A percentile compares a stretch with the other conserved stretches of the same genome.
These are phyloP conservation scores for Pisolithus tinctorius DNA, from an alignment of 768 basidiomycete genomes.

Conservation along the genomic window DNA sequence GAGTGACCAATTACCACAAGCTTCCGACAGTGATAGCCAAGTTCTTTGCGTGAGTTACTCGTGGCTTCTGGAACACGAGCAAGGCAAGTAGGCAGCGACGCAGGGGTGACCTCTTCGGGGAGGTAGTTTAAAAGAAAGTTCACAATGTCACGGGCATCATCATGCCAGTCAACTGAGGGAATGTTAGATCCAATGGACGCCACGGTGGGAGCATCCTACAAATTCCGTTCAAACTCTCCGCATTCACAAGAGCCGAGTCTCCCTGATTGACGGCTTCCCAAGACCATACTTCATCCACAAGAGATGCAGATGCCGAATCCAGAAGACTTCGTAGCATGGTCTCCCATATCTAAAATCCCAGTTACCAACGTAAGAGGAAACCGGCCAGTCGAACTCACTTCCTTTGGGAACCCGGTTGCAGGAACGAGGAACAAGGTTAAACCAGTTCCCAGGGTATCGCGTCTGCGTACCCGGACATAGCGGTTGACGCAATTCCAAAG, in stretches of 20 bases:
- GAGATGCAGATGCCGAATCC: conserved; percentile 27
- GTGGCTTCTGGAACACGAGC: conserved; percentile 38
- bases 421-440: conserved; percentile 74
- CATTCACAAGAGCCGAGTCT: conserved; percentile 73
- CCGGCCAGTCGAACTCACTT: too few relatives aligned
- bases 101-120: conserved; percentile 34
- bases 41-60: conserved; percentile 30
- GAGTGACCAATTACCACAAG: conserved; percentile 78
- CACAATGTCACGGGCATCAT: conserved; percentile 65
- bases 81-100: conserved; percentile 46
- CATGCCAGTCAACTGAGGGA: conserved; percentile 64
- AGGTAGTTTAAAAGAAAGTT: conserved; percentile 37
- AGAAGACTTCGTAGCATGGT: conserved; percentile 53
- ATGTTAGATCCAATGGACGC: background rate
- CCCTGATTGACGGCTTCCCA: conserved; percentile 57
- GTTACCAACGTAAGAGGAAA: too few relatives aligned
- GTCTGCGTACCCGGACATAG: conserved; percentile 39
- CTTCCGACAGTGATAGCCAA: conserved; percentile 28
- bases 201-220: conserved; percentile 36
- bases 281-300: conserved; percentile 50
- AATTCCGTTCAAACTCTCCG: conserved; percentile 42
- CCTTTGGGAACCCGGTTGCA: conserved; percentile 35
- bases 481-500: conserved; percentile 58
- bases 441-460: conserved; percentile 21
- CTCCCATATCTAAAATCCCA: conserved; percentile 62